A percentile compares a stretch with the other conserved stretches of the same genome.
Conservation (phyloP, 495 filamentous ascomycete genomes). For the Neurospora sublineolata region DNA sequence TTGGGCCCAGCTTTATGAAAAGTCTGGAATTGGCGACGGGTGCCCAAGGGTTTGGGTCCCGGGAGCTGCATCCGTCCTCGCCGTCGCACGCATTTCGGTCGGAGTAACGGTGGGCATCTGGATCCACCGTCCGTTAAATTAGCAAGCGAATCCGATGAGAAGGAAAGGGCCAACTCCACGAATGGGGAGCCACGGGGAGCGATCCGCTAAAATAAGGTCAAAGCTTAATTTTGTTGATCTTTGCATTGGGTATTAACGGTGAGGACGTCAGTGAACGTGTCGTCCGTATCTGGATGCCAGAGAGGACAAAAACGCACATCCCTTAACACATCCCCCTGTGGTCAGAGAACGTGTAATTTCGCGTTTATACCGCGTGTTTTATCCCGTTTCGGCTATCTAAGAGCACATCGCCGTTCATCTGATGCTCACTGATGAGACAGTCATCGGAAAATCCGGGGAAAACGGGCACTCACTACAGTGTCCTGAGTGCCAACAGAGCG, state of each 20-base stretch:
- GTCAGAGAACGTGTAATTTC: background rate
- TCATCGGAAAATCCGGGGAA: background rate
- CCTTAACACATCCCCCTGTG: background rate
- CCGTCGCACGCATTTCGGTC: background rate
- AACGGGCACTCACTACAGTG: background rate
- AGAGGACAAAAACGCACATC: background rate
- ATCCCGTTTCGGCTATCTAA: background rate
- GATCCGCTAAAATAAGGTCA: background rate
- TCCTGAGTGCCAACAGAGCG: background rate
- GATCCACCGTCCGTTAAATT: background rate
- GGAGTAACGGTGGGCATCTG: background rate
- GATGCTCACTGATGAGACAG: background rate
- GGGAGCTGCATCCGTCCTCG: background rate
- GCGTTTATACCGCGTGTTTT: background rate
- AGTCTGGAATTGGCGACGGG: background rate
- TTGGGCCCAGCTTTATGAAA: background rate
- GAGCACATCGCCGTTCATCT: background rate
- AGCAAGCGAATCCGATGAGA: background rate
- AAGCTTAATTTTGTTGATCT: background rate
- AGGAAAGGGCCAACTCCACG: background rate
- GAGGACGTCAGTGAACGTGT: background rate
- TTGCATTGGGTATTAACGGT: background rate
- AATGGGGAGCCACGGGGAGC: background rate
- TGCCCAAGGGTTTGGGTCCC: background rate
- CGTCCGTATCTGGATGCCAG: background rate